phyloP scores from a whole-genome alignment of 129 eudicot species.

The Calendula officinalis region DNA sequence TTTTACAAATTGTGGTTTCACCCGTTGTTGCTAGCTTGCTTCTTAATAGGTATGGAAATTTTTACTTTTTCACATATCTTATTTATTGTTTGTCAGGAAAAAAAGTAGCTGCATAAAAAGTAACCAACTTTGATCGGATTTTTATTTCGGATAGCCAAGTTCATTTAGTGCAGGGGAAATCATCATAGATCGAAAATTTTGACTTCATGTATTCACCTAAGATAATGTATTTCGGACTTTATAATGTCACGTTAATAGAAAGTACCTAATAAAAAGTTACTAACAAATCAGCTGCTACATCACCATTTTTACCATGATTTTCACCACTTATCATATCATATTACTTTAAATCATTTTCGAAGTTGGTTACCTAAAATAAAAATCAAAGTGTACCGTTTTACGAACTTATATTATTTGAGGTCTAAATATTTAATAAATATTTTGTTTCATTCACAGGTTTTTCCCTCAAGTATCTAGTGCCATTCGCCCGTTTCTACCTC shows the following conservation, averaged over 20 bases:
- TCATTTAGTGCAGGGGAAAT: not conserved
- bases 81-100: not conserved
- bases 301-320: not conserved
- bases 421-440: not conserved
- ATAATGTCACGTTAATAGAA: no score
- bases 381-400: conserved; percentile 12
- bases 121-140: not conserved
- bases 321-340: not conserved
- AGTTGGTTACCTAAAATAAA: not conserved
- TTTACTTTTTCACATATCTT: not conserved
- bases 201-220: not conserved
- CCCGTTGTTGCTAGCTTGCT: conserved; percentile 75
- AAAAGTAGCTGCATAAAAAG: not conserved
- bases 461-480: conserved; percentile 50
- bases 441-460: conserved; percentile 41
- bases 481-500: conserved; percentile 76
- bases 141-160: not conserved
- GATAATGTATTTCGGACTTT: not conserved
- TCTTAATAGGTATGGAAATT: conserved; percentile 51
- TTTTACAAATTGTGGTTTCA: conserved; percentile 73
- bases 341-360: not conserved
- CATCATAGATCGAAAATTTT: not conserved
- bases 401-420: not conserved
- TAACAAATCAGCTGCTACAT: not conserved
- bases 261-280: no score